A percentile compares a stretch with the other conserved stretches of the same genome.
These are phyloP conservation scores for Metschnikowia proteae DNA, from an alignment of 805 yeast species.

Conservation along the genomic window DNA sequence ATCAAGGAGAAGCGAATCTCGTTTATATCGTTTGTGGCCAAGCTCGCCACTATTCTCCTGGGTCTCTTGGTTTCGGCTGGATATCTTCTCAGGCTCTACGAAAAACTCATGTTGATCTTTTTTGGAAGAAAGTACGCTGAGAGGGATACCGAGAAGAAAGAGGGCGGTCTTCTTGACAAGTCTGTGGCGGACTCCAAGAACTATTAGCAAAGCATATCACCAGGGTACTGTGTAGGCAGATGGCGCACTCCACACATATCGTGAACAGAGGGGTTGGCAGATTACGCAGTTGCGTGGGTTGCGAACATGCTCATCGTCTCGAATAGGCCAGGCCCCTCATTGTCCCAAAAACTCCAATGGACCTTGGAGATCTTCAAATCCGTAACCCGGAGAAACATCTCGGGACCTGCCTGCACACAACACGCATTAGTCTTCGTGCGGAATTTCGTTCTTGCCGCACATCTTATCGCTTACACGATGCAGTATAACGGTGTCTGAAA, in stretches of 20 bases:
- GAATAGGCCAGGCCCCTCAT: too few relatives aligned
- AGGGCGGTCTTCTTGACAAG: constrained; percentile 31
- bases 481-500: neutral
- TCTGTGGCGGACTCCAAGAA: constrained; percentile 6
- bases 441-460: neutral
- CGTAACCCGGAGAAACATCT: neutral
- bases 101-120: constrained; percentile 45
- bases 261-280: too few relatives aligned
- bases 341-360: too few relatives aligned
- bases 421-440: neutral
- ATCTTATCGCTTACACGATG: neutral
- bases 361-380: neutral
- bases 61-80: constrained; percentile 71
- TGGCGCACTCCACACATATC: neutral
- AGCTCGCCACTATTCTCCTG: constrained; percentile 77
- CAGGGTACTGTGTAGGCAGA: neutral
- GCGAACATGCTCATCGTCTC: too few relatives aligned
- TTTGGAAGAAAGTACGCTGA: constrained; percentile 57
- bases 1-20: constrained; percentile 70
- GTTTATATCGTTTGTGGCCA: constrained; percentile 71
- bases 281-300: too few relatives aligned
- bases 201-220: neutral
- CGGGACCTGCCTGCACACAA: neutral
- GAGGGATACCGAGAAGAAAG: constrained; percentile 44
- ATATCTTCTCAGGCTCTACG: constrained; percentile 59